Evolutionary conservation across 2,329 filamentous ascomycete species (phyloP).

Genomic region (Aureobasidium sp.): DNA sequence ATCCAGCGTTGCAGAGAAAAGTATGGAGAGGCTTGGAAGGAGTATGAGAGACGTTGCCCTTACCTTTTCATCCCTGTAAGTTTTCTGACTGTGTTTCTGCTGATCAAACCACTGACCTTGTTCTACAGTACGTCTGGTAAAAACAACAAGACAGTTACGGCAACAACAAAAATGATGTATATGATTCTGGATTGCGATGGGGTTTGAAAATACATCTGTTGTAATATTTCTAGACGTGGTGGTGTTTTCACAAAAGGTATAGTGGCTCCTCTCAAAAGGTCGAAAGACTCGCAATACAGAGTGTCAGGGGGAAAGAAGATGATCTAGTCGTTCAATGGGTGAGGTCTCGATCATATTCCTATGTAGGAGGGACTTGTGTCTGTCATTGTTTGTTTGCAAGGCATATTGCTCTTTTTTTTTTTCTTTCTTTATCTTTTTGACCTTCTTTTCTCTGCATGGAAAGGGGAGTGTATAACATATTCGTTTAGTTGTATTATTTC

Average conservation of each 20-base stretch:
- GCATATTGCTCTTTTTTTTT: background rate
- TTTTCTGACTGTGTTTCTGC: background rate
- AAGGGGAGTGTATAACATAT: background rate
- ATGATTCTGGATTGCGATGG: constrained; percentile 7
- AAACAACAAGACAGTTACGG: background rate
- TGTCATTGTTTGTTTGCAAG: background rate
- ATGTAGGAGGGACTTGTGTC: background rate
- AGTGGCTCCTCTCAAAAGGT: background rate
- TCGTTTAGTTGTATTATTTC: background rate
- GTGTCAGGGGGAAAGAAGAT: background rate
- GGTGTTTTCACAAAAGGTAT: background rate
- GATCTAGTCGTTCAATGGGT: background rate
- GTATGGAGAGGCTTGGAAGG: constrained; percentile 74
- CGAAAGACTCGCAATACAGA: no score
- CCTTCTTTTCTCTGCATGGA: background rate
- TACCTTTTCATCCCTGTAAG: constrained; percentile 71
- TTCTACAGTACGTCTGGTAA: constrained; percentile 6
- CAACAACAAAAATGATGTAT: constrained; percentile 2
- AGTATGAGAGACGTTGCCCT: constrained; percentile 74
- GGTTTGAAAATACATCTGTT: background rate
- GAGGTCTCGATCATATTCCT: background rate
- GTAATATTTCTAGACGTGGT: background rate
- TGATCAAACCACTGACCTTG: background rate
- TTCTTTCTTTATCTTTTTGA: background rate
- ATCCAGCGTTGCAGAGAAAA: constrained; percentile 67